Base-by-base conservation (phyloP, 805 yeast species). In the Candida verbasci region DNA sequence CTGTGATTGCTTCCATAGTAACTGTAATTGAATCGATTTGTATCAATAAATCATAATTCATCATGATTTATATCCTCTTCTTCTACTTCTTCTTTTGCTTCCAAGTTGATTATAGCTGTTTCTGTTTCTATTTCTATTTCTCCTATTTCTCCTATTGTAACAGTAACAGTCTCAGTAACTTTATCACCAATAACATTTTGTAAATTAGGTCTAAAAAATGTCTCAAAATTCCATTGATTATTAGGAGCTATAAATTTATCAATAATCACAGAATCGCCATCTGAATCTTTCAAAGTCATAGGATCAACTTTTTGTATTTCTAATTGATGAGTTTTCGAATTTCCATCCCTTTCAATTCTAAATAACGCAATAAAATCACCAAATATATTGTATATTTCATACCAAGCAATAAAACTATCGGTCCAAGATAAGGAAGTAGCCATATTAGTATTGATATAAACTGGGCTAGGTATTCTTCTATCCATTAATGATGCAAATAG, bases 341-440 rank as follows among this genome's bases (percentile, higher is more conserved):
- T 17, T 3, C 62, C 60, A 34, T 55, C 56, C 32, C 61, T 47
- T 4, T 42, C 35, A 1, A 66, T 38, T 24, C 52, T 53, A 6
- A 54, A 38, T 9, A 65, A 28, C 4, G 44, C 46, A 24, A 53
- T 15, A n/a, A 66, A 52, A 20, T 55, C 45, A 1, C 71, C 72
- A 20, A 37, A 39, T 37, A 42, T 45, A 40, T 63, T 60, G 41
- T 64, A 67, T 8, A 63, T 26, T 41, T 65, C 71, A 37, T 48
- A 62, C 68, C 69, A 64, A 12, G 53, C 45, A 4, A 46, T 36
- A 38, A 66, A 65, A 4, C 53, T 24, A 43, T 61, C 66, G 9
- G 46, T 44, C 67, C 66, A 62, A 11, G 38, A 25, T 9, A 53
- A 37, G 10, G 42, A 35, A 6, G 40, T 34, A 4, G 45, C 32